These are phyloP conservation scores for Nakaseomyces sp. DNA, from an alignment of 1,139 yeast genomes.

Conservation along the genomic window DNA sequence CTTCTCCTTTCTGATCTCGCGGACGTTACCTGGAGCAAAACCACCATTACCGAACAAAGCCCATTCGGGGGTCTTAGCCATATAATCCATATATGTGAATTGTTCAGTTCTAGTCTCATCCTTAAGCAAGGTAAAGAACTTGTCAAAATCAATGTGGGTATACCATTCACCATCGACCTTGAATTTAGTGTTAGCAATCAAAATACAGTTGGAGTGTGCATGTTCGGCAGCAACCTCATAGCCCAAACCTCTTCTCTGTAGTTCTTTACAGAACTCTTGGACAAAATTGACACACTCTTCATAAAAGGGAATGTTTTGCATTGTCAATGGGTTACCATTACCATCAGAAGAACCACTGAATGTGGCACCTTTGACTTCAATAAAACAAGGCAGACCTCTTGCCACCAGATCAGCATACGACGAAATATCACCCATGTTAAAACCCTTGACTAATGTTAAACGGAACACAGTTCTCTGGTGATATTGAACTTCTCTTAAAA, in stretches of 20 bases:
- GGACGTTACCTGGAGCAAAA: conserved; percentile 76
- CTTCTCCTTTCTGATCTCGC: conserved; percentile 60
- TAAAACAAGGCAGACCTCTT: conserved; percentile 75
- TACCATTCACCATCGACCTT: conserved; percentile 68
- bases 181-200: conserved; percentile 71
- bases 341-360: conserved; percentile 79
- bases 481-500: conserved; percentile 57
- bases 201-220: conserved; percentile 88
- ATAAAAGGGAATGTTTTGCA: conserved; percentile 92
- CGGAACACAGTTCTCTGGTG: conserved; percentile 90
- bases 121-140: conserved; percentile 62
- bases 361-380: conserved; percentile 91
- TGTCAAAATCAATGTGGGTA: conserved; percentile 79
- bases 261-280: conserved; percentile 47
- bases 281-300: conserved; percentile 83
- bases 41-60: conserved; percentile 92
- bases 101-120: conserved; percentile 39
- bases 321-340: conserved; percentile 81
- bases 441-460: conserved; percentile 83
- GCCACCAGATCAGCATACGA: conserved; percentile 89
- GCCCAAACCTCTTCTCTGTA: conserved; percentile 52
- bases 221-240: conserved; percentile 92
- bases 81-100: conserved; percentile 74
- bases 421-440: conserved; percentile 70
- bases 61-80: conserved; percentile 79